Base-by-base conservation (phyloP, 164 flowering plant species). In the Kingdonia uniflora region DNA sequence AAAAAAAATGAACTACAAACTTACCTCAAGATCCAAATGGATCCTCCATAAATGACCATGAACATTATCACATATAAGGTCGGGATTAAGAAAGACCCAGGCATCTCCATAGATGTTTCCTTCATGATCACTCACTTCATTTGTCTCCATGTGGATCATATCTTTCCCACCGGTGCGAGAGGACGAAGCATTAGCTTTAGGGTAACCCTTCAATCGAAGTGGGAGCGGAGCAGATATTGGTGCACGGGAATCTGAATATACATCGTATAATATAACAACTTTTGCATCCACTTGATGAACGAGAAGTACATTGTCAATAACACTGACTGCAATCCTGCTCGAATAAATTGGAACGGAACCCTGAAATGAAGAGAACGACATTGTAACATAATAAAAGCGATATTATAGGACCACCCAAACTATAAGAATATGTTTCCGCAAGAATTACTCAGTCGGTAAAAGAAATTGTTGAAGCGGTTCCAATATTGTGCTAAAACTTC, bases 161-260 rank as follows among this genome's bases (percentile, higher is more conserved):
- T 68, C 76, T 49, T 54, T 63, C 54, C 58, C 51, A 54, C 49
- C 46, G 19, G 68, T 54, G 53, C 66, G 70, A 55, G 80, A 70
- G 21, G 71, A 53, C 26, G 78, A 65, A 59, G 59, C 23, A 44
- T 44, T 60, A 14, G 74, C 61, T 62, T 75, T 68, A 8, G 80
- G 79, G 12, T 63, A 59, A 58, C 86, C 84, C 72, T 90, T 84
- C 69, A 79, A 52, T 40, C 83, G 54, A 23, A 94, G 70, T 37
- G 99, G 99, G 65, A 94, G 99, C 25, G 99, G 99, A 55, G 99
- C 99, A 67, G 99, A 89, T 61, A 94, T 78, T 20, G 99, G 99
- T 41, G 84, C 82, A 54, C 74, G 73, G 51, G 95, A 84, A 72
- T 83, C 91, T 37, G 80, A 66, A 76, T 77, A 87, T 58, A 89